These are phyloP conservation scores for Phytophthora vignae DNA, from an alignment of 352 stramenopile species.

Conservation along the genomic window DNA sequence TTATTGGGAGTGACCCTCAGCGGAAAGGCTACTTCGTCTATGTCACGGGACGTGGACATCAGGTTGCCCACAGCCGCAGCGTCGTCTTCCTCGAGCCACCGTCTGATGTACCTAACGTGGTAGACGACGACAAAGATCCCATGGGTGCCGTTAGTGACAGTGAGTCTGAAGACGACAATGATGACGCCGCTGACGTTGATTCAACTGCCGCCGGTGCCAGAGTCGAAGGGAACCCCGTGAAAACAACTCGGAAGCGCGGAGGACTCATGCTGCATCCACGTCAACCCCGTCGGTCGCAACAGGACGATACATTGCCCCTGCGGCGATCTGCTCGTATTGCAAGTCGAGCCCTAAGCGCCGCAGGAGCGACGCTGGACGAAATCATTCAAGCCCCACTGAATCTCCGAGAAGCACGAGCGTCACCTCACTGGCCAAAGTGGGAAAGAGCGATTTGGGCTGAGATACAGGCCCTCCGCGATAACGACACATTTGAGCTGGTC, in stretches of 20 bases:
- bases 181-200: not conserved
- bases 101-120: not conserved
- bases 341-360: not conserved
- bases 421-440: not conserved
- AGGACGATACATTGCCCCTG: not conserved
- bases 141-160: not conserved
- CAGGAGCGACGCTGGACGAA: not conserved
- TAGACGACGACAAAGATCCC: not conserved
- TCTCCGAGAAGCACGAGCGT: not conserved
- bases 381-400: constrained; percentile 9
- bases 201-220: too few relatives aligned
- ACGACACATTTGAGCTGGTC: constrained; percentile 17
- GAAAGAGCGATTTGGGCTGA: constrained; percentile 6
- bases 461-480: not conserved
- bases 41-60: too few relatives aligned
- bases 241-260: too few relatives aligned
- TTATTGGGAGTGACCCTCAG: too few relatives aligned
- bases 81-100: not conserved
- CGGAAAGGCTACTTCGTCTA: too few relatives aligned
- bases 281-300: not conserved
- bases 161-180: not conserved
- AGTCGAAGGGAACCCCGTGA: not conserved
- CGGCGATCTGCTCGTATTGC: constrained; percentile 8
- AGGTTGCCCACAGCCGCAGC: too few relatives aligned
- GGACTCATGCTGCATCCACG: too few relatives aligned